Base-by-base conservation (phyloP, 768 basidiomycete genomes). In the Collybiopsis luxurians region DNA sequence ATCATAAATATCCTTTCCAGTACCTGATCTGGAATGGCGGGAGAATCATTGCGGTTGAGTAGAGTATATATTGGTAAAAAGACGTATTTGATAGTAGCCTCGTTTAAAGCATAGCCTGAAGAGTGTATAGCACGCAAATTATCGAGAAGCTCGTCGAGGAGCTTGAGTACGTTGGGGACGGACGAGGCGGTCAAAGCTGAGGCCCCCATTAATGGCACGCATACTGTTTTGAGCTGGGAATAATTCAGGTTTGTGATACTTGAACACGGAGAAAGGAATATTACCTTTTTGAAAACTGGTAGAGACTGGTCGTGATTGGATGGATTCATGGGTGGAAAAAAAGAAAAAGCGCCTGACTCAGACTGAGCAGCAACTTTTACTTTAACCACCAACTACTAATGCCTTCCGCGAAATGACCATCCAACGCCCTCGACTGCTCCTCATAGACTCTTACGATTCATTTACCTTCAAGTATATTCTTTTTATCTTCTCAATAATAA, bases 41-140 rank as follows among this genome's bases (percentile, higher is more conserved):
- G 65, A 2, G 86, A 79, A 15, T 80, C 64, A 67, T 95, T 92
- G 30, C 90, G 85, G 48, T 89, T 86, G 34, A 98, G 79, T 49
- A 97, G 83, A 27, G 86, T 83, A 2, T 93, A 93, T 39, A 98
- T 69, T 2, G 96, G 96, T 63, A 93, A 89, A 71, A 95, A 91
- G 27, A 85, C 75, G 69, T 98, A 98, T 44, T 89, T 86, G 43
- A 92, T 82, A 47, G 94, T 77, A 15, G 81, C 80, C 0, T 81
- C 66, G 1, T 80, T 75, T 34, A 92, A 77, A 3, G 67, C 51
- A 34, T 63, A 57, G 7, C 69, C 68, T 7, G 74, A 70, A 12
- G 72, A 60, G 10, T 77, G 70, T 24, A 81, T 63, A 5, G 75
- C 71, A n/a, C 67, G 67, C 42, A 94, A 73, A 6, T 71, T 69